Conservation (phyloP, 169 alveolate species). For the Eimeria falciformis region DNA sequence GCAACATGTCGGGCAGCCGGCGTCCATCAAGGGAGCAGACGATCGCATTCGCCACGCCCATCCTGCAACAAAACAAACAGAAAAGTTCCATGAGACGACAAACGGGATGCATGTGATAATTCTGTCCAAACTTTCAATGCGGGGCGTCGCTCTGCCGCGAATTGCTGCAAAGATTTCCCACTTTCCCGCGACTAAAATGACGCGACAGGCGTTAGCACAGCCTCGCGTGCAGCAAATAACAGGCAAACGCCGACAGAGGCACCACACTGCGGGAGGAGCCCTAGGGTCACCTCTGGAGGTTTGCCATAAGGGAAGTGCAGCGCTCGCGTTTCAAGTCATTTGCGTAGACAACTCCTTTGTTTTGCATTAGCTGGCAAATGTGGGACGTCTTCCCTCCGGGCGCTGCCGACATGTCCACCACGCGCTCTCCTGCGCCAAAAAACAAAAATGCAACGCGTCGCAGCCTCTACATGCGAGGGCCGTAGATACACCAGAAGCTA, state of each 20-base stretch:
- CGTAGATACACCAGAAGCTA: neutral
- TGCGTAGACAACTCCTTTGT: conserved; percentile 93
- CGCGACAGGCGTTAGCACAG: too few relatives aligned
- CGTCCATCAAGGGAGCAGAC: conserved; percentile 89
- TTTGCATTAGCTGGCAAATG: conserved; percentile 94
- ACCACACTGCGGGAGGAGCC: too few relatives aligned
- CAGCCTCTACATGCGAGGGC: neutral
- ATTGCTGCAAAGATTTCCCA: too few relatives aligned
- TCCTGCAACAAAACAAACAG: conserved; percentile 16
- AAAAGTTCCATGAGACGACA: too few relatives aligned
- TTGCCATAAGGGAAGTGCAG: conserved; percentile 66
- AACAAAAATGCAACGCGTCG: neutral
- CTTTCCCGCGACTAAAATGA: too few relatives aligned
- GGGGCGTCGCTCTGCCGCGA: too few relatives aligned
- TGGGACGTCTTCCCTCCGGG: conserved; percentile 95
- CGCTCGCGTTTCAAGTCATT: conserved; percentile 92
- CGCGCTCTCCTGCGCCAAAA: conserved; percentile 83
- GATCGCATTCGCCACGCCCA: conserved; percentile 71
- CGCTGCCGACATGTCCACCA: conserved; percentile 96
- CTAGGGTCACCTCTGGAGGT: conserved; percentile 69
- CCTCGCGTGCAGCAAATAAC: too few relatives aligned
- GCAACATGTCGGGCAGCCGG: conserved; percentile 86
- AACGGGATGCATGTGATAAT: too few relatives aligned
- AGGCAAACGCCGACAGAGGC: too few relatives aligned
- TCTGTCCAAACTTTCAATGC: too few relatives aligned